Percentiles rank a stretch among this genome's conserved stretches.
These are phyloP conservation scores for Drosera capensis DNA, from an alignment of 148 eudicot species.

Conservation along the genomic window DNA sequence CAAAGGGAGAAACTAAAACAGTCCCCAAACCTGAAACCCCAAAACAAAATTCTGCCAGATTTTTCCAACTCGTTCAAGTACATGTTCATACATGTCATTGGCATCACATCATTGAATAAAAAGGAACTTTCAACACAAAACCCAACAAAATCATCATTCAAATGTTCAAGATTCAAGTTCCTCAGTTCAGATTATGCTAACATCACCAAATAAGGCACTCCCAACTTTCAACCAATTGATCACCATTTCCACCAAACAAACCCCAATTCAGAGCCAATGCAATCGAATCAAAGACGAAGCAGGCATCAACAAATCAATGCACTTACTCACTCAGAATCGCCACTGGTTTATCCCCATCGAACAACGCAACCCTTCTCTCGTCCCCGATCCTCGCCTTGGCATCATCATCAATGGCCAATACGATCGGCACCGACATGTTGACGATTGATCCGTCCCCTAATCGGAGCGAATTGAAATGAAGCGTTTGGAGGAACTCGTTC, in stretches of 20 bases:
- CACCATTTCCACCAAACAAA: not conserved
- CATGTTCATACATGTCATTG: too few species aligned
- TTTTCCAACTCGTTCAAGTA: too few species aligned
- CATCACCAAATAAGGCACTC: too few species aligned
- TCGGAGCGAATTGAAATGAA: constrained; percentile 92
- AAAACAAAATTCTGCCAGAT: too few species aligned
- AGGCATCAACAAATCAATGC: not conserved
- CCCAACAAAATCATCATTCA: too few species aligned
- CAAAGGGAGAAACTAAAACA: too few species aligned
- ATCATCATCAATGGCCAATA: constrained; percentile 55
- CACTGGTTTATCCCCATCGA: constrained; percentile 29
- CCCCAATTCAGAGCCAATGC: not conserved
- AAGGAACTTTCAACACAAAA: too few species aligned
- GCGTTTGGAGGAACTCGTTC: constrained; percentile 98
- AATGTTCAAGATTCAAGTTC: too few species aligned
- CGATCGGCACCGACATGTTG: constrained; percentile 95
- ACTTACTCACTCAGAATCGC: constrained; percentile 71
- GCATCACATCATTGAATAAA: too few species aligned
- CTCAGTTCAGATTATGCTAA: too few species aligned
- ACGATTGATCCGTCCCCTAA: constrained; percentile 46
- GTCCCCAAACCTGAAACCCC: too few species aligned
- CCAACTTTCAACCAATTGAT: too few species aligned
- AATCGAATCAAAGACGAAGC: not conserved
- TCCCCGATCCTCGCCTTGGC: constrained; percentile 38
- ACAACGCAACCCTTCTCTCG: constrained; percentile 38